Evolutionary conservation across 805 yeast species (phyloP).

Genomic region (Candida lessepsii): DNA sequence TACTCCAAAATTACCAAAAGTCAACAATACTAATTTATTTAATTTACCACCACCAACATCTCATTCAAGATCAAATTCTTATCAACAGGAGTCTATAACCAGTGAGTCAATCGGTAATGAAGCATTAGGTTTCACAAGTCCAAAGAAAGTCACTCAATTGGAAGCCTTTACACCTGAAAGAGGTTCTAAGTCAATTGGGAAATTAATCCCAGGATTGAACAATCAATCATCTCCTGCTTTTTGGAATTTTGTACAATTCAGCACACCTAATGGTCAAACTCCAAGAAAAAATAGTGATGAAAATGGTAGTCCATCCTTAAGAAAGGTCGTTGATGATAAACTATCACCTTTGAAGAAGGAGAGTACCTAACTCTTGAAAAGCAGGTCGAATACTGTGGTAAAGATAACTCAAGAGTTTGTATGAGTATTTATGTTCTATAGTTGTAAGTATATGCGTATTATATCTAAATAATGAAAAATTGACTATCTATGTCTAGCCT

Average conservation of each 20-base stretch:
- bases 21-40: constrained; percentile 20
- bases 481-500: background rate
- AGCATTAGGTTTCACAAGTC: constrained; percentile 39
- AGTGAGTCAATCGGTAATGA: constrained; percentile 23
- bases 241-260: constrained; percentile 87
- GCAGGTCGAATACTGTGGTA: too few species aligned
- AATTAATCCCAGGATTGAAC: constrained; percentile 31
- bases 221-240: constrained; percentile 81
- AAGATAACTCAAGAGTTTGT: too few species aligned
- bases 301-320: constrained; percentile 40
- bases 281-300: constrained; percentile 42
- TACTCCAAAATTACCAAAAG: constrained; percentile 35
- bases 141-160: constrained; percentile 40
- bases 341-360: constrained; percentile 8
- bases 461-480: background rate
- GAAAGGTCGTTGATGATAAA: constrained; percentile 22
- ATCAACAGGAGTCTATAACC: constrained; percentile 13
- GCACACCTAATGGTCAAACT: constrained; percentile 46
- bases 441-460: constrained; percentile 6
- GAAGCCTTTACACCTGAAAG: constrained; percentile 47
- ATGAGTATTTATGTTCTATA: constrained; percentile 4
- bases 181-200: constrained; percentile 31
- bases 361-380: constrained; percentile 4
- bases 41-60: constrained; percentile 30
- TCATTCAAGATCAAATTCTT: constrained; percentile 20